phyloP scores from a whole-genome alignment of 1,284 basidiomycete genomes.

The Coniferiporia weirii region DNA sequence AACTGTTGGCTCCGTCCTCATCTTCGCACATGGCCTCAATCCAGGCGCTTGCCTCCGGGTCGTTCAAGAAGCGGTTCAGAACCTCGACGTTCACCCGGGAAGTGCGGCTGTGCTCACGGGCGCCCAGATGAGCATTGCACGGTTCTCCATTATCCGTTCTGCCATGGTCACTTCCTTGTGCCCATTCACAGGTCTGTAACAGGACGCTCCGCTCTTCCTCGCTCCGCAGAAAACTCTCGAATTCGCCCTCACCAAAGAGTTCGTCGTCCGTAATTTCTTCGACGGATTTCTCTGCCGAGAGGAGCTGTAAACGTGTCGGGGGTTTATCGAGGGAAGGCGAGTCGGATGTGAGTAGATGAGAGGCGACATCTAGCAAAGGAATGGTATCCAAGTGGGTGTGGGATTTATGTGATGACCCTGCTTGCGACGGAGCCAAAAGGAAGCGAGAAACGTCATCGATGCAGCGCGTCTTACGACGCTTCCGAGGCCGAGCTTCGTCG shows the following conservation, averaged over 20 bases:
- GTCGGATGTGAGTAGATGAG: constrained; percentile 50
- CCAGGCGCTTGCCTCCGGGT: not conserved
- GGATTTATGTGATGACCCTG: constrained; percentile 19
- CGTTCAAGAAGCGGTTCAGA: constrained; percentile 14
- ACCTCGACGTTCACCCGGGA: constrained; percentile 12
- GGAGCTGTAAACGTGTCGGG: constrained; percentile 59
- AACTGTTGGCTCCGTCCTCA: constrained; percentile 8
- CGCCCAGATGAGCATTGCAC: not conserved
- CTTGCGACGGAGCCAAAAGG: constrained; percentile 46
- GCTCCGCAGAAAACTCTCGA: constrained; percentile 42
- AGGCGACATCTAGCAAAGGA: constrained; percentile 20
- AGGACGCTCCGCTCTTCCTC: constrained; percentile 37
- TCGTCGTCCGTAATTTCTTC: constrained; percentile 47
- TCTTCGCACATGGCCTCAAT: constrained; percentile 8
- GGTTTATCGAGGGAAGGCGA: constrained; percentile 27
- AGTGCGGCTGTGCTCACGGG: not conserved
- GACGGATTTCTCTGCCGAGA: constrained; percentile 48
- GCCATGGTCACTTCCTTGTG: constrained; percentile 28
- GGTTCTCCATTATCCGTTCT: constrained; percentile 13
- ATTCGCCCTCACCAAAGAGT: constrained; percentile 49
- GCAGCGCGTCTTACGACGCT: constrained; percentile 36
- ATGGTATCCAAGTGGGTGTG: constrained; percentile 17
- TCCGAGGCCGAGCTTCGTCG: constrained; percentile 25
- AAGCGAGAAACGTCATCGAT: constrained; percentile 46
- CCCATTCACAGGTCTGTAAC: constrained; percentile 24